Conservation (phyloP, 441 rosid species). For the Erodium texanum region DNA sequence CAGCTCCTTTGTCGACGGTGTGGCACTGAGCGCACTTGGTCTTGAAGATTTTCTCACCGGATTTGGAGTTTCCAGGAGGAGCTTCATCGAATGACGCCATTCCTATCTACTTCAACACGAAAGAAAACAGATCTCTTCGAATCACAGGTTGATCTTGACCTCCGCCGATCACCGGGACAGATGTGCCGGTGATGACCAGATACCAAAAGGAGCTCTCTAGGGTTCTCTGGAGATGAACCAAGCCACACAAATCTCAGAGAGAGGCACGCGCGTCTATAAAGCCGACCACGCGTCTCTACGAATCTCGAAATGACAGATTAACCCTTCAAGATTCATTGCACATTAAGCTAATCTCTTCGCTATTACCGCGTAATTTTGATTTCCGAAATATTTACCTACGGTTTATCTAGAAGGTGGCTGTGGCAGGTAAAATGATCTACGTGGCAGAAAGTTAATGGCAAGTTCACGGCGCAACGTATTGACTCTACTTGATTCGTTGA, state of each 20-base stretch:
- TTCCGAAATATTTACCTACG: neutral
- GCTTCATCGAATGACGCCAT: slow-evolving; percentile 34
- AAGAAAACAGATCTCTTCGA: neutral
- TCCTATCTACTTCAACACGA: neutral
- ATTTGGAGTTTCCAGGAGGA: slow-evolving; percentile 29
- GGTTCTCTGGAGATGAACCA: neutral
- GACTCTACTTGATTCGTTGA: neutral
- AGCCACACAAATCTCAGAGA: too few relatives aligned
- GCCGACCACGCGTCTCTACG: neutral
- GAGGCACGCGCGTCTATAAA: too few relatives aligned
- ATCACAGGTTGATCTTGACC: neutral
- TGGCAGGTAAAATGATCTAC: too few relatives aligned
- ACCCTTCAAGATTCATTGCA: neutral
- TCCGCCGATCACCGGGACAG: too few relatives aligned
- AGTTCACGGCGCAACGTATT: too few relatives aligned
- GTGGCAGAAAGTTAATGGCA: neutral
- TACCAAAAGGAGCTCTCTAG: neutral
- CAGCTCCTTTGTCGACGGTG: slow-evolving; percentile 38
- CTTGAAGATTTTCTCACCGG: slow-evolving; percentile 43
- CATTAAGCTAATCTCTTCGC: neutral
- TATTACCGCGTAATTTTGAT: too few relatives aligned
- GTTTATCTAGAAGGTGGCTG: neutral
- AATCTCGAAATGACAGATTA: neutral
- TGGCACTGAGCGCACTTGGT: slow-evolving; percentile 44
- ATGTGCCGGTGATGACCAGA: too few relatives aligned